Percentiles rank a stretch among this genome's conserved stretches.
Evolutionary conservation across 306 rosid genomes (phyloP).

Genomic region (Rosa multiflora): DNA sequence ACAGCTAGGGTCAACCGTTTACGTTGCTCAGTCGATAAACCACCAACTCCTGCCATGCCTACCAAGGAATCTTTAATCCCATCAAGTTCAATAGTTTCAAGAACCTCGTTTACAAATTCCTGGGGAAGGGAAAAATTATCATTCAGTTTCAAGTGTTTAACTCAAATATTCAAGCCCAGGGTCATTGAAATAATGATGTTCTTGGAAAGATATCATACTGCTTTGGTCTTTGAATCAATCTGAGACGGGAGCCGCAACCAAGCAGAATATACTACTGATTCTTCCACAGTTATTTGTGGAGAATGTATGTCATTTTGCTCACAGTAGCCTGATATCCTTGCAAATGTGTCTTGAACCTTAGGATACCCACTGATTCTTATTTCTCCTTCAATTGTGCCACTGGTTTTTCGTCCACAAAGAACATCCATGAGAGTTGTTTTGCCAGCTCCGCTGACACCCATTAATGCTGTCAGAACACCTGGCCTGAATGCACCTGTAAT

Average conservation of each 20-base stretch:
- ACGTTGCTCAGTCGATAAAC: constrained; percentile 76
- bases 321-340: constrained; percentile 77
- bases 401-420: constrained; percentile 82
- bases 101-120: constrained; percentile 74
- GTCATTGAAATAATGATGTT: not conserved
- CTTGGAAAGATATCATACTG: constrained; percentile 38
- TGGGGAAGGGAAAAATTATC: constrained; percentile 22
- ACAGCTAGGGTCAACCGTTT: constrained; percentile 82
- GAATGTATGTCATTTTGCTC: constrained; percentile 83
- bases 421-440: constrained; percentile 89
- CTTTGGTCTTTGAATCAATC: constrained; percentile 59
- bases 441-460: constrained; percentile 93
- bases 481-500: constrained; percentile 80
- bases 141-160: not conserved
- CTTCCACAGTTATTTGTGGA: constrained; percentile 71
- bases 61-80: constrained; percentile 61
- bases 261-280: constrained; percentile 69
- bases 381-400: constrained; percentile 69
- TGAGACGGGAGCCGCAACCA: constrained; percentile 66
- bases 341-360: constrained; percentile 74
- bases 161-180: constrained; percentile 1
- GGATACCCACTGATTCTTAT: constrained; percentile 71
- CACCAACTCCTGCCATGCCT: constrained; percentile 67
- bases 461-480: constrained; percentile 70
- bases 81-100: constrained; percentile 75